A percentile compares a stretch with the other conserved stretches of the same genome.
Conservation (phyloP, 2,329 filamentous ascomycete species). For the Coniochaeta pulveracea region DNA sequence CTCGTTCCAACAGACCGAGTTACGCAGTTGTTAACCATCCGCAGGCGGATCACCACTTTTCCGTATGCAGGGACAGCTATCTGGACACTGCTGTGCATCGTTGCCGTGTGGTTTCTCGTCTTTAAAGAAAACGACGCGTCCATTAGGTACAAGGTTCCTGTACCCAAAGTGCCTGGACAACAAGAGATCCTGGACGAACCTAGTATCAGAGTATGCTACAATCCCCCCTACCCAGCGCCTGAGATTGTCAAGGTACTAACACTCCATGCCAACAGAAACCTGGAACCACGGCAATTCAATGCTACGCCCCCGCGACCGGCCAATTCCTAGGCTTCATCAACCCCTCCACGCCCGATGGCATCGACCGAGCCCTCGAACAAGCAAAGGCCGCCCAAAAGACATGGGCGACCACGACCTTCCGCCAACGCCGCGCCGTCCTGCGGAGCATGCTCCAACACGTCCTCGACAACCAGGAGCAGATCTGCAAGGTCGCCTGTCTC, state of each 20-base stretch:
- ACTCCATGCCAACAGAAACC: conserved; percentile 31
- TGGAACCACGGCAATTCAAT: conserved; percentile 61
- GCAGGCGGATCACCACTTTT: too few relatives aligned
- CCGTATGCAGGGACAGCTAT: not conserved
- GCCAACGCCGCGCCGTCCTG: conserved; percentile 67
- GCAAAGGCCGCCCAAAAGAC: conserved; percentile 62
- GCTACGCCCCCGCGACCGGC: conserved; percentile 84
- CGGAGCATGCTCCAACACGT: conserved; percentile 72
- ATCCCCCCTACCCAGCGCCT: not conserved
- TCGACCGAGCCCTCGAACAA: conserved; percentile 67
- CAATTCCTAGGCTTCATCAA: conserved; percentile 69
- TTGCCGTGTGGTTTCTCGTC: conserved; percentile 12
- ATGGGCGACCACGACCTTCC: conserved; percentile 73
- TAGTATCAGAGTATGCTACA: conserved; percentile 40
- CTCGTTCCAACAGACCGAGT: too few relatives aligned
- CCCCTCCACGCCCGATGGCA: conserved; percentile 62
- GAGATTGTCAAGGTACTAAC: conserved; percentile 7
- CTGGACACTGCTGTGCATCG: not conserved
- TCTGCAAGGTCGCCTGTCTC: conserved; percentile 74
- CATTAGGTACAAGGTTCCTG: conserved; percentile 47
- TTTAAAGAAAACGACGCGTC: conserved; percentile 26
- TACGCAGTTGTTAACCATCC: too few relatives aligned
- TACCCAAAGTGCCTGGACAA: conserved; percentile 49
- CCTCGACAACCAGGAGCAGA: conserved; percentile 78
- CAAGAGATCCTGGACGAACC: conserved; percentile 46